phyloP scores from a whole-genome alignment of 768 basidiomycete genomes.

The Lyophyllum semitale region DNA sequence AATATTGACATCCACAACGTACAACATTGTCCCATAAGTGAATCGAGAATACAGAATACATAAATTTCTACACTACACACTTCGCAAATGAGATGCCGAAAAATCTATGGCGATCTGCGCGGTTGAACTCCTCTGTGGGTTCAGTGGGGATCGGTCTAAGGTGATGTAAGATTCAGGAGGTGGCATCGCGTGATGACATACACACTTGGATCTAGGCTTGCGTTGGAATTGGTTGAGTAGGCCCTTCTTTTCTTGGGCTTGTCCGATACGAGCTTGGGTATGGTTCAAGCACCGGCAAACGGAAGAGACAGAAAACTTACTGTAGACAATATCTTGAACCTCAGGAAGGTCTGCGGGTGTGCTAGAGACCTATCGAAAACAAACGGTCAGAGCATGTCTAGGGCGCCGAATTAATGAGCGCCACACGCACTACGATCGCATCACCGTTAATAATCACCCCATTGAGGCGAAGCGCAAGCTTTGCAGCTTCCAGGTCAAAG shows the following conservation, averaged over 20 bases:
- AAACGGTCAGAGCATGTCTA: neutral
- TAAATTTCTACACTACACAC: constrained; percentile 6
- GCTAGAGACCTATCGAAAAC: constrained; percentile 31
- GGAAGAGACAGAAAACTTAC: constrained; percentile 18
- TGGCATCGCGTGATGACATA: neutral
- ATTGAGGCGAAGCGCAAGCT: constrained; percentile 42
- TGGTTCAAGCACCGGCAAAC: neutral
- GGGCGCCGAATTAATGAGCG: neutral
- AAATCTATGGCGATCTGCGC: constrained; percentile 4
- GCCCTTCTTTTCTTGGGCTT: constrained; percentile 7
- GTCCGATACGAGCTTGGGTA: constrained; percentile 10
- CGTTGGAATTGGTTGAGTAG: constrained; percentile 3
- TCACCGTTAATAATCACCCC: constrained; percentile 37
- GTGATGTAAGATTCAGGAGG: neutral
- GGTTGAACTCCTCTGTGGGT: constrained; percentile 5
- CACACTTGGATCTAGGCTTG: constrained; percentile 1
- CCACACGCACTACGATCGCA: constrained; percentile 40
- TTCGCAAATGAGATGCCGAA: constrained; percentile 16
- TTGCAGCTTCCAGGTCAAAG: constrained; percentile 32
- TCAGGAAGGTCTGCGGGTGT: constrained; percentile 43
- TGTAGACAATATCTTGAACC: constrained; percentile 30
- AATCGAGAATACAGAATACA: neutral
- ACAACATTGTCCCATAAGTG: neutral
- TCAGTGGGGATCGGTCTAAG: neutral
- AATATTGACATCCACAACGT: neutral